Evolutionary conservation across 2,329 filamentous ascomycete species (phyloP).

Genomic region (Fusarium marasasianum): DNA sequence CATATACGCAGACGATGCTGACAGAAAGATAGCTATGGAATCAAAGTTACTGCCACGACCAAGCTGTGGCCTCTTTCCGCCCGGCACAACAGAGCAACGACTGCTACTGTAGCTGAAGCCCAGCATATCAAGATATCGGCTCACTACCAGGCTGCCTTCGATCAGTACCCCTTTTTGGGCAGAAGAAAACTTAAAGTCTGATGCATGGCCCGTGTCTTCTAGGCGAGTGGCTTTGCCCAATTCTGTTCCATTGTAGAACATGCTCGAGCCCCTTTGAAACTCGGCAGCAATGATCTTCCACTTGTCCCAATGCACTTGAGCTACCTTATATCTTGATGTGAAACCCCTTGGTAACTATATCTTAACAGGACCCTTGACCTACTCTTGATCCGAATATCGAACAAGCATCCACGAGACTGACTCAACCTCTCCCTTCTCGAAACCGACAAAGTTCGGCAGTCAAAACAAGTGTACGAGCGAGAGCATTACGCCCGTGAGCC

Average conservation of each 20-base stretch:
- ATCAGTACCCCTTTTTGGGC: too few species aligned
- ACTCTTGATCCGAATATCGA: neutral
- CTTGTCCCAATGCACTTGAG: neutral
- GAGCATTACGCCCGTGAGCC: neutral
- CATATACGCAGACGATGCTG: neutral
- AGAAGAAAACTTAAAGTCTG: neutral
- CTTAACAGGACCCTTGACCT: neutral
- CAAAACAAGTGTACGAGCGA: neutral
- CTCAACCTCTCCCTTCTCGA: neutral
- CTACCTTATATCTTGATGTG: neutral
- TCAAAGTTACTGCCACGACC: neutral
- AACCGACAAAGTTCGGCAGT: neutral
- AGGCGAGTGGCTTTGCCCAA: neutral
- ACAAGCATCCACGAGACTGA: neutral
- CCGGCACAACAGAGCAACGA: neutral
- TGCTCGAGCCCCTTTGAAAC: neutral
- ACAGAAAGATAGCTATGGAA: neutral
- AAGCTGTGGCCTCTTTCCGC: too few species aligned
- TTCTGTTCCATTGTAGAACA: neutral
- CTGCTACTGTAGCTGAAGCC: too few species aligned
- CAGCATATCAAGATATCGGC: accelerated
- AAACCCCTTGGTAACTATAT: neutral
- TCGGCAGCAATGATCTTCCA: neutral
- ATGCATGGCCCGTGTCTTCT: neutral
- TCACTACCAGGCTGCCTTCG: neutral